Evolutionary conservation across 257 asterid species (phyloP).

Genomic region (Nicotiana benthamiana): DNA sequence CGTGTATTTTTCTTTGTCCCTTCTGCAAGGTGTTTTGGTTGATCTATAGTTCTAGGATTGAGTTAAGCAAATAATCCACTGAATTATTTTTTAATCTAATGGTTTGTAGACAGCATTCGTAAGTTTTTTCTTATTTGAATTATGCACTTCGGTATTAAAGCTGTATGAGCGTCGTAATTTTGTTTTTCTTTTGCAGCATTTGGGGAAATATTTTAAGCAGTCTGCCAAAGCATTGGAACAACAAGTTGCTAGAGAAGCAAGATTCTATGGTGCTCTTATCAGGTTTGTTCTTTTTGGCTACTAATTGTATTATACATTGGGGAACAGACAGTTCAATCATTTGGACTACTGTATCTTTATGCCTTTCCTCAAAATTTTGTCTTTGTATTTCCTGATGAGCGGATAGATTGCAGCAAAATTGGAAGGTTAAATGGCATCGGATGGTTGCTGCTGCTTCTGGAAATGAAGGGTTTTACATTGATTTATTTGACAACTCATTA

Average conservation of each 20-base stretch:
- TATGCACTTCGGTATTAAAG: not conserved
- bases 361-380: not conserved
- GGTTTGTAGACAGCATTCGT: not conserved
- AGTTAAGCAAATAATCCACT: not conserved
- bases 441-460: conserved; percentile 91
- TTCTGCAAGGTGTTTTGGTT: not conserved
- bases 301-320: not conserved
- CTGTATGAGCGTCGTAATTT: not conserved
- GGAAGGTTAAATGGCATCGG: conserved; percentile 92
- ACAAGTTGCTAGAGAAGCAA: conserved; percentile 80
- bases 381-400: conserved; percentile 20
- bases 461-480: conserved; percentile 88
- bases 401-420: conserved; percentile 86
- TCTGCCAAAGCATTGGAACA: conserved; percentile 87
- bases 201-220: conserved; percentile 93
- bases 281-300: conserved; percentile 35
- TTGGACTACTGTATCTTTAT: not conserved
- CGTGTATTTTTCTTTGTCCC: conserved; percentile 43
- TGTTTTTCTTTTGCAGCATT: conserved; percentile 44
- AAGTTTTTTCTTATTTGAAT: not conserved
- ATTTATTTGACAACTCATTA: conserved; percentile 79
- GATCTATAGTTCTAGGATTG: not conserved
- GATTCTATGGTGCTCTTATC: conserved; percentile 97
- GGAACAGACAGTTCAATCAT: not conserved
- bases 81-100: not conserved